Base-by-base conservation (phyloP, 208 protist species). In the Trypanosoma cruzi region DNA sequence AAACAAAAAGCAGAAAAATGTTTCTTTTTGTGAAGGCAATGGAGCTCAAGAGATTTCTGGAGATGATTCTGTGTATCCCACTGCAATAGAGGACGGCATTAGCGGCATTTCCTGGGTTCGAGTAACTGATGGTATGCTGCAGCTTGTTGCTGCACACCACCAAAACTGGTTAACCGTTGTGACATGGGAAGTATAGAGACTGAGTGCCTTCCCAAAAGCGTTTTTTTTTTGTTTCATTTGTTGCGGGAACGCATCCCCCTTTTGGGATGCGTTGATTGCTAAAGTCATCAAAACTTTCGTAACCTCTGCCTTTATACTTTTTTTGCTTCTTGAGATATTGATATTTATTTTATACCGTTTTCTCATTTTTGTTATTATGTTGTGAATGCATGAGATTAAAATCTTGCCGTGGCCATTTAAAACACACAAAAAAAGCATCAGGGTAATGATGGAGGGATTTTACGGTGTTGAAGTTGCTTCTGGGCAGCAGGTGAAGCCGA, bases 401-500 rank as follows among this genome's bases (percentile, higher is more conserved):
- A 13, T 40, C 10, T 40, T 10, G 36, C 10, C 6, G 36, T 40
- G 10, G 6, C 6, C 10, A 10, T 40, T 40, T 40, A 40, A 40
- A 40, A 10, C n/a, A n/a, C n/a, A n/a, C 22, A 10, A 31, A 49
- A 55, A 53, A 8, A 5, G 31, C 22, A 1, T 29, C 13, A 53
- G 26, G 31, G 4, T 24, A 36, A 28, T 26, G 36, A 94, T 94
- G 88, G 83, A 94, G 50, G 78, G 79, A 20, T 94, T 94, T 63
- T 94, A 90, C 58, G 88, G 88, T 49, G 10, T 90, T 13, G 88
- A 94, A 68, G 85, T 94, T 14, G 64, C 62, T n/a, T 79, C 73
- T 2, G 88, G 85, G 29, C 68, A 85, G 61, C 80, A 88, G 76
- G 86, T 91, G 73, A 92, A 94, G 82, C 85, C 88, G 65, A 90